A percentile compares a stretch with the other conserved stretches of the same genome.
Conservation (phyloP, 1,284 basidiomycete genomes). For the Rugosomyces carneus region DNA sequence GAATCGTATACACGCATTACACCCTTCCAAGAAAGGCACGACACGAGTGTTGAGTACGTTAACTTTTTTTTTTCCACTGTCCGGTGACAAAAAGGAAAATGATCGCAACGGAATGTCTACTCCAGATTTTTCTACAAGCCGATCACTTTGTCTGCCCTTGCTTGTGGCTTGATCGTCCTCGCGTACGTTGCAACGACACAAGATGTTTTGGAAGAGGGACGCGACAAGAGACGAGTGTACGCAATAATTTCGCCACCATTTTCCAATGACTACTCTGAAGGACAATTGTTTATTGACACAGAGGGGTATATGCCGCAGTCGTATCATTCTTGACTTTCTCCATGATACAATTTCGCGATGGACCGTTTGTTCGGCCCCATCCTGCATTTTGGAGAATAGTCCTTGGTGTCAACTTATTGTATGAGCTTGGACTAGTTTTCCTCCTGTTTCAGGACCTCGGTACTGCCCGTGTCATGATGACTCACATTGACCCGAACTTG, state of each 20-base stretch:
- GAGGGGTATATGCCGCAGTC: constrained; percentile 66
- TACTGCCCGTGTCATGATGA: constrained; percentile 76
- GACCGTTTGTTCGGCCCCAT: constrained; percentile 71
- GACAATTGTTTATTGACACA: constrained; percentile 23
- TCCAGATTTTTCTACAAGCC: constrained; percentile 79
- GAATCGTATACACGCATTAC: constrained; percentile 75
- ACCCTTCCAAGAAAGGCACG: constrained; percentile 75
- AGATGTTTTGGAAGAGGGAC: constrained; percentile 72
- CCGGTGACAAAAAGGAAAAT: constrained; percentile 3
- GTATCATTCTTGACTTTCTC: constrained; percentile 71
- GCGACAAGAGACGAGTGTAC: constrained; percentile 72
- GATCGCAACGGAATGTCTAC: constrained; percentile 5
- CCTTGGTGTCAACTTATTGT: constrained; percentile 73
- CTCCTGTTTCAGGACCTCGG: constrained; percentile 76
- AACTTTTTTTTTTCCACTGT: constrained; percentile 6
- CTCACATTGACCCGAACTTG: constrained; percentile 62
- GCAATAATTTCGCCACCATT: constrained; percentile 22
- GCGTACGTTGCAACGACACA: constrained; percentile 76
- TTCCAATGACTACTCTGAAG: constrained; percentile 7
- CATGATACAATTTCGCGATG: constrained; percentile 82
- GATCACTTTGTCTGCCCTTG: constrained; percentile 65
- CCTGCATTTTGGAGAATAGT: constrained; percentile 73
- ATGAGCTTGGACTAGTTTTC: constrained; percentile 76
- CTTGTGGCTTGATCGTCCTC: constrained; percentile 55
- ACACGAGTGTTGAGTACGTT: constrained; percentile 74